phyloP scores from a whole-genome alignment of 306 rosid species.

The Begonia peltatifolia region DNA sequence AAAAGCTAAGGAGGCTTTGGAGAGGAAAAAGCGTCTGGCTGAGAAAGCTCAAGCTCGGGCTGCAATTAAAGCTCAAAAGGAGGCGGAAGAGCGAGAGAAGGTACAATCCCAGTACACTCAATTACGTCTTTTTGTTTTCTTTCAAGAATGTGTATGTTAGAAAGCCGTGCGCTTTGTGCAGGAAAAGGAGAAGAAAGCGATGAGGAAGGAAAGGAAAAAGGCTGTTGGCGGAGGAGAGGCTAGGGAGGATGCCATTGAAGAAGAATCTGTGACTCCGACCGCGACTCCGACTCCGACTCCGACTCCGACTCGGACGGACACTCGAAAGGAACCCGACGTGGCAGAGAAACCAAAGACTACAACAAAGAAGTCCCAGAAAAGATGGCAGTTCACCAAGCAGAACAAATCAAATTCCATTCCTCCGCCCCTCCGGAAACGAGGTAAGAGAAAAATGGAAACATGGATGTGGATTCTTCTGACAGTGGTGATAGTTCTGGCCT shows the following conservation, averaged over 20 bases:
- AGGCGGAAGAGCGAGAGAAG: constrained; percentile 81
- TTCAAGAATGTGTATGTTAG: not conserved
- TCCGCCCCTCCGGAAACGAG: constrained; percentile 53
- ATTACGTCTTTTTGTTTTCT: not conserved
- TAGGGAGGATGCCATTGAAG: constrained; percentile 19
- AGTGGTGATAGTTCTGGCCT: constrained; percentile 19
- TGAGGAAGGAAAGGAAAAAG: constrained; percentile 68
- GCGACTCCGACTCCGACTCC: constrained; percentile 19
- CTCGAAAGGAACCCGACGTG: constrained; percentile 21
- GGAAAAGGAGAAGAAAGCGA: constrained; percentile 60
- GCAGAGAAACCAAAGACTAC: constrained; percentile 17
- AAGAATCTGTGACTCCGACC: constrained; percentile 29
- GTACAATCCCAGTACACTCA: constrained; percentile 13
- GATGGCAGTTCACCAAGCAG: constrained; percentile 36
- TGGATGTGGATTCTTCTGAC: constrained; percentile 60
- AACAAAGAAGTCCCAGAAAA: constrained; percentile 33
- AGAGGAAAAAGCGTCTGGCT: constrained; percentile 51
- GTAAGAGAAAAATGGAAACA: constrained; percentile 57
- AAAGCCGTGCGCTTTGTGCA: constrained; percentile 15
- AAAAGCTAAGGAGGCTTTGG: constrained; percentile 69
- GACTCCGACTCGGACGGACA: constrained; percentile 19
- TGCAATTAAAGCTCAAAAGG: constrained; percentile 55
- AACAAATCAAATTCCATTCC: constrained; percentile 50
- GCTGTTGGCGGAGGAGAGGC: constrained; percentile 14
- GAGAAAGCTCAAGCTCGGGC: constrained; percentile 75